Base-by-base conservation (phyloP, 1,139 yeast species). In the Yamadazyma triangularis region DNA sequence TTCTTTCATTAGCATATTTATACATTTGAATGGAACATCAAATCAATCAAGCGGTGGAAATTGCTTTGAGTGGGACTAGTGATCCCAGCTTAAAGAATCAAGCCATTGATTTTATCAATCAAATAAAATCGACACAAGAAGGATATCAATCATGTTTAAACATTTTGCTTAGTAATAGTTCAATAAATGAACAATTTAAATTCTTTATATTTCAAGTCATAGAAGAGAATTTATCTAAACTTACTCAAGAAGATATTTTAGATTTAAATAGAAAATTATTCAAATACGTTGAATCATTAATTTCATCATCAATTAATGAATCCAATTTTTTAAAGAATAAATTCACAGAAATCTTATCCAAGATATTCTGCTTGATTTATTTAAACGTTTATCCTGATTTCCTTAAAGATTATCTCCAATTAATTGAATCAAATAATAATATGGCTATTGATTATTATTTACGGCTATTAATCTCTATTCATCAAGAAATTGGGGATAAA, bases 401-500 rank as follows among this genome's bases (percentile, higher is more conserved):
- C 51, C 73, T 89, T 51, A 73, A 70, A 39, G 94, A 86, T 45
- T 59, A 89, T 44, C 58, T 79, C 48, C 13, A 16, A 33, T 41
- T 50, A 28, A 14, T 35, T 30, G 31, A 37, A 35, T 39, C 47
- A 50, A 56, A 41, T 32, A 34, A 72, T 34, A 64, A 66, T 23
- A 48, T 73, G 8, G 86, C 84, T 4, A 67, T 80, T 10, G 97
- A 89, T 51, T 77, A 85, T 56, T 88, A 83, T 52, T 58, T 84
- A 27, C 73, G 96, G 47, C 72, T 87, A 11, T 62, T 88, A 35
- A 59, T 79, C 28, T 76, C 84, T 16, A 77, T 91, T 38, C 96
- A 93, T 52, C 80, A 79, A 29, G 96, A 89, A 56, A 87, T 93
- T 42, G 98, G 95, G 19, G 98, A 93, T 55, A 91, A 84, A 50